A percentile compares a stretch with the other conserved stretches of the same genome.
Evolutionary conservation across 306 rosid species (phyloP).

Genomic region (Mimosa pudica): DNA sequence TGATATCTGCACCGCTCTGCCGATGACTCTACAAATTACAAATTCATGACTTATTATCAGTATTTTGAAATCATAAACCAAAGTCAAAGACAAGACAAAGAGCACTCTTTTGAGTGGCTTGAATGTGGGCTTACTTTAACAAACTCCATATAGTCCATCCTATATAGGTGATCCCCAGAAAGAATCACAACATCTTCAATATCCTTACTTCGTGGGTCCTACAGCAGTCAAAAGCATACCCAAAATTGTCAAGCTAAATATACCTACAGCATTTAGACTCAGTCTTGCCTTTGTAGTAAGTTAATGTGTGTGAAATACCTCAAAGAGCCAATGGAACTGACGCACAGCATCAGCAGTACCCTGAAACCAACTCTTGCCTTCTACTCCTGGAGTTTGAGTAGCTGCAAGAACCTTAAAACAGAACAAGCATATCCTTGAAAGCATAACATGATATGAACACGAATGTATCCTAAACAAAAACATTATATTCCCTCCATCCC

Average conservation of each 20-base stretch:
- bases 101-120: slow-evolving; percentile 18
- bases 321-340: slow-evolving; percentile 99
- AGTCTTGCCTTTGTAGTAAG: not conserved
- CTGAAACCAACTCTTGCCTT: slow-evolving; percentile 86
- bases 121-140: slow-evolving; percentile 63
- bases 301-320: slow-evolving; percentile 47
- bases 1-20: slow-evolving; percentile 88
- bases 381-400: slow-evolving; percentile 93
- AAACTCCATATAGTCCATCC: slow-evolving; percentile 95
- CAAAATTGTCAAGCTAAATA: slow-evolving; percentile 26
- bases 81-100: not conserved
- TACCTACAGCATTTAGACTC: not conserved
- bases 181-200: slow-evolving; percentile 92
- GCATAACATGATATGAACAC: slow-evolving; percentile 14
- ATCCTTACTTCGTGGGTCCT: slow-evolving; percentile 83
- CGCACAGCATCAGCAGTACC: slow-evolving; percentile 99
- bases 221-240: slow-evolving; percentile 29
- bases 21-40: slow-evolving; percentile 67
- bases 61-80: slow-evolving; percentile 13
- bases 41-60: slow-evolving; percentile 24
- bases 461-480: not conserved
- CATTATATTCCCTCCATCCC: not conserved
- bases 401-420: slow-evolving; percentile 87
- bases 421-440: slow-evolving; percentile 7
- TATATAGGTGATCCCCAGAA: slow-evolving; percentile 89